Percentiles rank a stretch among this genome's conserved stretches.
Evolutionary conservation across 805 yeast genomes (phyloP).

Genomic region (Sugiyamaella qingdaonensis): DNA sequence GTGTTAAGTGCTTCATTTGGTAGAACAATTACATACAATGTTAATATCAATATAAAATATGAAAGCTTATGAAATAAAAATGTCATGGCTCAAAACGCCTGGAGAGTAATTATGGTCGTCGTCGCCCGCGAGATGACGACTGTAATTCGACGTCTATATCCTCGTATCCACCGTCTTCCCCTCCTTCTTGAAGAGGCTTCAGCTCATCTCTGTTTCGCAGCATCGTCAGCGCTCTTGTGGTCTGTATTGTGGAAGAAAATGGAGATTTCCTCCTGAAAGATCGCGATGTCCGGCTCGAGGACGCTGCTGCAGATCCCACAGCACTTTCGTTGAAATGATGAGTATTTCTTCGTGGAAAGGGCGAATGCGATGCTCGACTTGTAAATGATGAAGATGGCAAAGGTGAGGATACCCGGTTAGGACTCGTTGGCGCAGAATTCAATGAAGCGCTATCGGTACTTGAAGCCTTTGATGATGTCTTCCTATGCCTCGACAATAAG

Average conservation of each 20-base stretch:
- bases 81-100: not conserved
- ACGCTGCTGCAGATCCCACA: constrained; percentile 4
- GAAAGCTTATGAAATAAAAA: not conserved
- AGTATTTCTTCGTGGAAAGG: not conserved
- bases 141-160: constrained; percentile 1
- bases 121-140: not conserved
- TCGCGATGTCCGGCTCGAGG: not conserved
- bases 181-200: constrained; percentile 12
- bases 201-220: constrained; percentile 1
- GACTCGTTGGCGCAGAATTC: constrained; percentile 18
- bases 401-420: constrained; percentile 11
- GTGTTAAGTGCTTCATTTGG: not conserved
- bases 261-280: constrained; percentile 15
- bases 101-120: not conserved
- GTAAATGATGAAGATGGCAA: constrained; percentile 5
- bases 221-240: constrained; percentile 3
- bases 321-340: constrained; percentile 19
- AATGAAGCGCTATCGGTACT: constrained; percentile 28
- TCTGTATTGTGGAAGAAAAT: constrained; percentile 6
- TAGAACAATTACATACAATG: not conserved
- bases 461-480: constrained; percentile 23
- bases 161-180: constrained; percentile 12
- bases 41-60: not conserved
- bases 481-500: constrained; percentile 18
- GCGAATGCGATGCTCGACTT: constrained; percentile 1